phyloP scores from a whole-genome alignment of 2,329 filamentous ascomycete species.

The Fusarium ambrosium region DNA sequence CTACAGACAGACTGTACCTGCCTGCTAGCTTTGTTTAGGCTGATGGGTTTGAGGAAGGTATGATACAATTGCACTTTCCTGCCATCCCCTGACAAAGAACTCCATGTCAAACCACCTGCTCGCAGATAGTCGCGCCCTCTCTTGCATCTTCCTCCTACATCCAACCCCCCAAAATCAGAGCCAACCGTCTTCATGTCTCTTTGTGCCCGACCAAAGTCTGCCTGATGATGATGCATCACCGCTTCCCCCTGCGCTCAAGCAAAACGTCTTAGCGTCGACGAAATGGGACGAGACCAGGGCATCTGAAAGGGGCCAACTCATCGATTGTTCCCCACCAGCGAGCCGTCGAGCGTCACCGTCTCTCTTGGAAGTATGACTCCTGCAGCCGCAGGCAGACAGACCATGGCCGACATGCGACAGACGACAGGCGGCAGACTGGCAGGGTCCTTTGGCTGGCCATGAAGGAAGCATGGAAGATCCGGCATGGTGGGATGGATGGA shows the following conservation, averaged over 20 bases:
- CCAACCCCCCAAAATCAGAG: slow-evolving; percentile 16
- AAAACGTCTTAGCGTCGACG: slow-evolving; percentile 45
- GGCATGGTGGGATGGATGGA: slow-evolving; percentile 38
- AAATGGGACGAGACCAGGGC: slow-evolving; percentile 48
- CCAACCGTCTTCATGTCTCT: slow-evolving; percentile 24
- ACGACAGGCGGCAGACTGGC: slow-evolving; percentile 23
- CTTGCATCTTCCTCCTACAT: slow-evolving; percentile 24
- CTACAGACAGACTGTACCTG: not conserved
- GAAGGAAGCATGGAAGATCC: slow-evolving; percentile 26
- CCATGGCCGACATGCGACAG: slow-evolving; percentile 22
- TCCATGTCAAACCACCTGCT: slow-evolving; percentile 13
- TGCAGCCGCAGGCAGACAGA: slow-evolving; percentile 41
- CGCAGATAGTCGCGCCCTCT: slow-evolving; percentile 12
- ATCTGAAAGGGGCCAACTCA: slow-evolving; percentile 48
- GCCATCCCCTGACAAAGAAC: slow-evolving; percentile 25
- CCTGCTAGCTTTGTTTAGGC: slow-evolving; percentile 7
- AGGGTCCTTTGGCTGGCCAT: slow-evolving; percentile 36
- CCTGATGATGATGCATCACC: slow-evolving; percentile 49
- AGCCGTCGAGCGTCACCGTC: slow-evolving; percentile 48
- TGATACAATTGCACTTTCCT: slow-evolving; percentile 18
- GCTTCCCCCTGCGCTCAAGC: slow-evolving; percentile 43
- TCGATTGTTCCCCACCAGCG: slow-evolving; percentile 46
- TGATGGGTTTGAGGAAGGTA: not conserved
- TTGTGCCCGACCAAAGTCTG: slow-evolving; percentile 46
- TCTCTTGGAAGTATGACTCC: slow-evolving; percentile 43